These are phyloP conservation scores for Oxyria digyna DNA, from an alignment of 148 eudicot species.

Conservation along the genomic window DNA sequence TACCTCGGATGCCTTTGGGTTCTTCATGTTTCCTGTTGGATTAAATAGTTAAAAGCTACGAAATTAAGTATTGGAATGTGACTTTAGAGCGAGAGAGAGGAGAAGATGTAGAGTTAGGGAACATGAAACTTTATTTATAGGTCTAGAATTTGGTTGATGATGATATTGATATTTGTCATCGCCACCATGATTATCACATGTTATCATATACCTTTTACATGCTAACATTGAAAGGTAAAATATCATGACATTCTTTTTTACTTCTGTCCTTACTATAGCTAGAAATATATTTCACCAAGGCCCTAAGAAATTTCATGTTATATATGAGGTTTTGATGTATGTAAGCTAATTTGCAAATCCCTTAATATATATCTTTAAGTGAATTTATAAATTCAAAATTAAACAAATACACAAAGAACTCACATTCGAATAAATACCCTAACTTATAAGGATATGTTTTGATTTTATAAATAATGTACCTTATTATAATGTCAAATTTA, in stretches of 20 bases:
- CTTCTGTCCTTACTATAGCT: background rate
- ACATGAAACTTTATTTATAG: conserved; percentile 34
- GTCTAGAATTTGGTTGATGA: conserved; percentile 9
- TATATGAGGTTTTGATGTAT: background rate
- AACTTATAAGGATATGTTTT: too few species aligned
- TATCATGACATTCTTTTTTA: background rate
- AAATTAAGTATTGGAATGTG: background rate
- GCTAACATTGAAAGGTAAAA: background rate
- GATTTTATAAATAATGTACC: too few species aligned
- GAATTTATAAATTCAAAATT: too few species aligned
- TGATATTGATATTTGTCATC: background rate
- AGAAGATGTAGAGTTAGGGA: conserved; percentile 12
- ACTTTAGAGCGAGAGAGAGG: background rate
- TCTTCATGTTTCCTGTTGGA: conserved; percentile 29
- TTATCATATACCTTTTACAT: background rate
- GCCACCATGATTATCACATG: background rate
- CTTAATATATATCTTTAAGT: too few species aligned
- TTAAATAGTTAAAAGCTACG: background rate
- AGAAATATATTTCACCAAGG: too few species aligned
- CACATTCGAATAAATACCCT: too few species aligned
- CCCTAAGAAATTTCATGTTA: background rate
- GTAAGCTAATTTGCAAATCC: background rate
- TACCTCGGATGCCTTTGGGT: conserved; percentile 48
- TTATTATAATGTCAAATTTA: too few species aligned
- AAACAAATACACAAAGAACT: too few species aligned